Evolutionary conservation across 2,329 filamentous ascomycete genomes (phyloP).

Genomic region (Colletotrichum gigasporum): DNA sequence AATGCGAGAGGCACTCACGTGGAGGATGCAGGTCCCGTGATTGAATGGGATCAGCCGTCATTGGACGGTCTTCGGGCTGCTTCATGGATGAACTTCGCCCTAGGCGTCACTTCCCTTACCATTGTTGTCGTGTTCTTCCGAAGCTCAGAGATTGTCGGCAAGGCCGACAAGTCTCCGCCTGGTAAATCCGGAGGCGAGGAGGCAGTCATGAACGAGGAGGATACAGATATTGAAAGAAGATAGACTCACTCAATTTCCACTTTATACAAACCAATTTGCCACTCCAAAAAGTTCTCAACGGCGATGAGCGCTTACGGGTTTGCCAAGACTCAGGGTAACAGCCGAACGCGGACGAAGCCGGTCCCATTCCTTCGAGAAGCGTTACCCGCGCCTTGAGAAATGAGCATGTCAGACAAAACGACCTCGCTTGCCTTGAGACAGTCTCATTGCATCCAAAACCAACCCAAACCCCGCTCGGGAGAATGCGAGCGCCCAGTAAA

Average conservation of each 20-base stretch:
- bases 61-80: slow-evolving; percentile 59
- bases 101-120: slow-evolving; percentile 52
- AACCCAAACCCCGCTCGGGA: not conserved
- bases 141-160: slow-evolving; percentile 62
- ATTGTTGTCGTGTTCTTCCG: slow-evolving; percentile 60
- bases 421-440: too few relatives aligned
- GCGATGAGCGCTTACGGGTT: too few relatives aligned
- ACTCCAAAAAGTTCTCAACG: too few relatives aligned
- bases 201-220: slow-evolving; percentile 25
- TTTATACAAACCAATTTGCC: too few relatives aligned
- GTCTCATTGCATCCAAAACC: not conserved
- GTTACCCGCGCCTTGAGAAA: too few relatives aligned
- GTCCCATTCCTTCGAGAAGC: not conserved
- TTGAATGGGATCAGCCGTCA: slow-evolving; percentile 55
- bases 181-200: slow-evolving; percentile 30
- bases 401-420: not conserved
- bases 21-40: slow-evolving; percentile 52
- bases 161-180: slow-evolving; percentile 35
- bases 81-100: slow-evolving; percentile 61
- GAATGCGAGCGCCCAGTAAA: not conserved
- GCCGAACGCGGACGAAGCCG: not conserved
- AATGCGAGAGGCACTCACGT: slow-evolving; percentile 53
- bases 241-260: not conserved
- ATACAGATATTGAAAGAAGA: not conserved
- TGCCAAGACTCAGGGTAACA: not conserved